Conservation (phyloP, 2,329 filamentous ascomycete genomes). For the Fusarium solani-melongenae region DNA sequence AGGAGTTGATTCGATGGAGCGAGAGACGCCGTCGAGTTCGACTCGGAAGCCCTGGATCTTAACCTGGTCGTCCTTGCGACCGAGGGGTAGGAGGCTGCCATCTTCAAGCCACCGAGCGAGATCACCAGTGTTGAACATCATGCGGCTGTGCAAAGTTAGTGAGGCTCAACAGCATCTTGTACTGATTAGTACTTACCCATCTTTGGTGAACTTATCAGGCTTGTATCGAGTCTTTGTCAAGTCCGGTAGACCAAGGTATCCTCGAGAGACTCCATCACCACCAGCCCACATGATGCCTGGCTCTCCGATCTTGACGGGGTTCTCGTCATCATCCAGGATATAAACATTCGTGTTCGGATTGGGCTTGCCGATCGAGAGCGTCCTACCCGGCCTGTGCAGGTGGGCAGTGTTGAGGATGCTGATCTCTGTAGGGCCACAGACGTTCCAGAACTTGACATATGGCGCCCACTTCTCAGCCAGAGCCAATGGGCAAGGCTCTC, state of each 20-base stretch:
- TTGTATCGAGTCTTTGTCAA: slow-evolving; percentile 20
- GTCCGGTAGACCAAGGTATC: slow-evolving; percentile 19
- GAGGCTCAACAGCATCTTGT: no score
- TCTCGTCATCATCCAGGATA: slow-evolving; percentile 46
- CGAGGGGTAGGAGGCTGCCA: slow-evolving; percentile 28
- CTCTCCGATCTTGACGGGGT: slow-evolving; percentile 58
- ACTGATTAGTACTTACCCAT: background rate
- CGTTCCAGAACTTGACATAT: slow-evolving; percentile 29
- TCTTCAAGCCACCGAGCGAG: slow-evolving; percentile 24
- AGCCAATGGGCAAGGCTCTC: slow-evolving; percentile 26
- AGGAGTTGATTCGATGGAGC: background rate
- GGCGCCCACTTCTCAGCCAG: slow-evolving; percentile 30
- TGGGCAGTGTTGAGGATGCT: slow-evolving; percentile 31
- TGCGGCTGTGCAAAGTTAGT: background rate
- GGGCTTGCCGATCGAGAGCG: slow-evolving; percentile 23
- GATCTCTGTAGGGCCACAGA: slow-evolving; percentile 31
- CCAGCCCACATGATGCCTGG: slow-evolving; percentile 67
- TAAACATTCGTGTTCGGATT: slow-evolving; percentile 2
- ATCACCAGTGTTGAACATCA: slow-evolving; percentile 34
- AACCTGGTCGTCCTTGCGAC: slow-evolving; percentile 33
- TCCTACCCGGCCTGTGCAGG: slow-evolving; percentile 17
- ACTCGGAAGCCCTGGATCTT: slow-evolving; percentile 17
- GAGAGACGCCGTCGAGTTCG: slow-evolving; percentile 5
- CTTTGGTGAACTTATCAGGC: slow-evolving; percentile 38
- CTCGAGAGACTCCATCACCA: slow-evolving; percentile 16